Base-by-base conservation (phyloP, 2,329 filamentous ascomycete genomes). In the Monosporascus sp. region DNA sequence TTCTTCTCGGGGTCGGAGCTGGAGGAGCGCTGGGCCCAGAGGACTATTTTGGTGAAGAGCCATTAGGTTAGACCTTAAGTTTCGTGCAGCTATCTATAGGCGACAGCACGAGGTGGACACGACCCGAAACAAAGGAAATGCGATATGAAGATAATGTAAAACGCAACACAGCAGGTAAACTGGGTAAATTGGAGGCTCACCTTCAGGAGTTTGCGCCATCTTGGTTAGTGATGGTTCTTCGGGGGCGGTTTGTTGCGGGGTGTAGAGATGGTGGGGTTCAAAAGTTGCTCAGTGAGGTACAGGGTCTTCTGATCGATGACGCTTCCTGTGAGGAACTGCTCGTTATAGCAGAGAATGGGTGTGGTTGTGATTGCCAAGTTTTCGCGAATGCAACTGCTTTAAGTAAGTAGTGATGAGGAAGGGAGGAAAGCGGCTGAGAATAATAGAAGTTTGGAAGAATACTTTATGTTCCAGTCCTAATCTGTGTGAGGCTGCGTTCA, bases 21-120 rank as follows among this genome's bases (percentile, higher is more conserved):
- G 68, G 87, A 94, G 47, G 93, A 97, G 80, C 94, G 92, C 80
- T 99, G 94, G 62, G 94, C 93, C 94, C 94, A 99, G 74, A 91
- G 88, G 65, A 99, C 94, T 97, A 67, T 55, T 51, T 45, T 14
- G 46, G 46, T 40, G 50, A 49, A 49, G 31, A 24, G 16, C 19
- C 37, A 19, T 27, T 27, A 26, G 24, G 52, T 55, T 53, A 60
- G 55, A 53, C 37, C 45, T 8, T 31, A 47, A 5, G 9, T 31
- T 31, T 43, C n/a, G 40, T 35, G 7, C 9, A 17, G 46, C 26
- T 43, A 48, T 35, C 8, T 37, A 50, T 41, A 3, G 48, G 48
- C 37, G 20, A 24, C 45, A 35, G n/a, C 19, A 43, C 26, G 20
- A 17, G 24, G 16, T 26, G 43, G 27, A 38, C 16, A 24, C 31